phyloP scores from a whole-genome alignment of 2,329 filamentous ascomycete species.

The Penicillium sclerotiorum region DNA sequence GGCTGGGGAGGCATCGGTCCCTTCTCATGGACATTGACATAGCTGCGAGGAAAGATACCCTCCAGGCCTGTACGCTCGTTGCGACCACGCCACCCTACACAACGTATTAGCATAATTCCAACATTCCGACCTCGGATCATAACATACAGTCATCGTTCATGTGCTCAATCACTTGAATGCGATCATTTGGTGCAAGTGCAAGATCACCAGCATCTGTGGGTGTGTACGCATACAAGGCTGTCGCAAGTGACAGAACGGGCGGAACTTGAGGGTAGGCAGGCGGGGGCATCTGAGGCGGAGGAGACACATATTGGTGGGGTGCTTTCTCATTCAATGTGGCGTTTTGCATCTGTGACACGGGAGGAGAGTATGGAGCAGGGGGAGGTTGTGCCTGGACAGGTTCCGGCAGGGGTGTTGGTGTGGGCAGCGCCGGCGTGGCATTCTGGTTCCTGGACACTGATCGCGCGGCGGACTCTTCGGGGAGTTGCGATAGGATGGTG shows the following conservation, averaged over 20 bases:
- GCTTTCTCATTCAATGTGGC: slow-evolving; percentile 47
- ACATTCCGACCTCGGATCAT: not conserved
- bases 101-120: slow-evolving; percentile 13
- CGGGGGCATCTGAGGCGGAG: slow-evolving; percentile 42
- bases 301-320: slow-evolving; percentile 46
- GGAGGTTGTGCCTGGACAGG: slow-evolving; percentile 31
- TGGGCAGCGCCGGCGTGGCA: slow-evolving; percentile 23
- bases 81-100: slow-evolving; percentile 72
- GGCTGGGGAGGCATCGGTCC: slow-evolving; percentile 39
- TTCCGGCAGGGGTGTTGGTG: slow-evolving; percentile 32
- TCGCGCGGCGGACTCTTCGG: slow-evolving; percentile 47
- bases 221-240: slow-evolving; percentile 81
- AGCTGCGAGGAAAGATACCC: slow-evolving; percentile 93
- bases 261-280: slow-evolving; percentile 55
- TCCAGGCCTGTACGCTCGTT: slow-evolving; percentile 81
- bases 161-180: slow-evolving; percentile 79
- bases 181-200: slow-evolving; percentile 77
- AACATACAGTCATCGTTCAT: slow-evolving; percentile 85
- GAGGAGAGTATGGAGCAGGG: slow-evolving; percentile 40
- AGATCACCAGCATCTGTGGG: slow-evolving; percentile 81
- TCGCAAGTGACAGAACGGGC: slow-evolving; percentile 69
- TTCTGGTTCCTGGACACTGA: slow-evolving; percentile 20
- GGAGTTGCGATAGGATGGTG: slow-evolving; percentile 73
- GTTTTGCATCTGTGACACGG: slow-evolving; percentile 43
- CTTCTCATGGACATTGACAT: slow-evolving; percentile 74